These are phyloP conservation scores for Lachnellula willkommii DNA, from an alignment of 2,329 filamentous ascomycete genomes.

Conservation along the genomic window DNA sequence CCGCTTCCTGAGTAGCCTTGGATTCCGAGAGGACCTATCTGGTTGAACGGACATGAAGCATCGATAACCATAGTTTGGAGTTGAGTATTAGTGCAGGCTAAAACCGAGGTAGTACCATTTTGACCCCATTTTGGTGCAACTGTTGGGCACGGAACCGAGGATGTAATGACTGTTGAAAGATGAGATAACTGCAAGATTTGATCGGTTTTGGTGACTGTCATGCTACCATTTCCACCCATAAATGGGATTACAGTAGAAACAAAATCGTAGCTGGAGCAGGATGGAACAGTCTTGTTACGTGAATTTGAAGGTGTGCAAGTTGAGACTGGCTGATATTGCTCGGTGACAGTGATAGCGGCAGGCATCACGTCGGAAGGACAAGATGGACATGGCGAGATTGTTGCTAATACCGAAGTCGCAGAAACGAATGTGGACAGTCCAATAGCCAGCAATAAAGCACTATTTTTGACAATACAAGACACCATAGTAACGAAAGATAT, in stretches of 20 bases:
- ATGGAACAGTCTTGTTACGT: background rate
- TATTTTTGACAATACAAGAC: background rate
- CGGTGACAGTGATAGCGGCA: constrained; percentile 8
- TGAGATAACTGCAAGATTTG: constrained; percentile 1
- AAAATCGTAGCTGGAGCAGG: constrained; percentile 5
- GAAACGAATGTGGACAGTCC: background rate
- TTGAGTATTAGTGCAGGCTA: background rate
- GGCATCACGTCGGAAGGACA: constrained; percentile 4
- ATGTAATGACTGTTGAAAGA: constrained; percentile 4
- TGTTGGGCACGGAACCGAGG: constrained; percentile 2
- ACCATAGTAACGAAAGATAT: background rate
- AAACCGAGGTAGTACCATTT: background rate
- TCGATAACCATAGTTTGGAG: constrained; percentile 1
- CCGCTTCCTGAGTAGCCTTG: constrained; percentile 4
- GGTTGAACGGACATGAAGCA: background rate
- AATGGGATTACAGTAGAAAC: constrained; percentile 13
- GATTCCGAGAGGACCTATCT: background rate
- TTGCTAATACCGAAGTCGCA: constrained; percentile 4
- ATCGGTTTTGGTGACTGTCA: constrained; percentile 11
- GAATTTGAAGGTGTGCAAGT: constrained; percentile 6
- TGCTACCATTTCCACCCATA: background rate
- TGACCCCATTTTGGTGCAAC: background rate
- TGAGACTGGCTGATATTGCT: constrained; percentile 14
- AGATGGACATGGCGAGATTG: constrained; percentile 9
- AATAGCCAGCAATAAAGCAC: background rate